A percentile compares a stretch with the other conserved stretches of the same genome.
Conservation (phyloP, 1,284 basidiomycete genomes). For the Hypsizygus ulmarius region DNA sequence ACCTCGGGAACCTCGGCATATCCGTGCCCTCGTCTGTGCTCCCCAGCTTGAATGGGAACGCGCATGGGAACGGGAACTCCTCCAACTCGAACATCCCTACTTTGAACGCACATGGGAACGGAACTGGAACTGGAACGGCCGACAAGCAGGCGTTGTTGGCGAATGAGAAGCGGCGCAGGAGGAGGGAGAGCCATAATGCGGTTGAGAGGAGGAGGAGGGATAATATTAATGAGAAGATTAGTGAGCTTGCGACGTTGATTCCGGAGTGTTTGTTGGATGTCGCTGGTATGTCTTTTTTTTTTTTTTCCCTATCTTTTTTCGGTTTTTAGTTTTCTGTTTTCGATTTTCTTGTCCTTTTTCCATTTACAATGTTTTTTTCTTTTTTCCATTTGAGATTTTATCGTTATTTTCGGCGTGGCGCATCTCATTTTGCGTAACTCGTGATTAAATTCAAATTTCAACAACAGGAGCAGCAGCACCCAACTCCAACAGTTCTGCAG, state of each 20-base stretch:
- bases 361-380: constrained; percentile 22
- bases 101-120: no score
- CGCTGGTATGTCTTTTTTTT: constrained; percentile 34
- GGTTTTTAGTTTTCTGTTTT: no score
- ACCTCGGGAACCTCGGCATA: constrained; percentile 8
- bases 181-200: constrained; percentile 87
- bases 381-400: no score
- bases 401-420: constrained; percentile 5
- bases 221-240: constrained; percentile 94
- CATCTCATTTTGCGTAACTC: no score
- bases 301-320: no score
- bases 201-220: constrained; percentile 85
- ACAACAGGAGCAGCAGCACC: background rate
- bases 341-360: constrained; percentile 5
- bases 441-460: no score
- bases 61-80: no score
- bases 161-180: constrained; percentile 73
- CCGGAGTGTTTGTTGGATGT: constrained; percentile 79
- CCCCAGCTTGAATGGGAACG: background rate
- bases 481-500: background rate
- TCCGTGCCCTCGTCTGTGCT: constrained; percentile 1
- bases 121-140: no score
- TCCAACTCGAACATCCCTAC: no score
- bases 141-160: constrained; percentile 53
- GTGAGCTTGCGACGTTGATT: constrained; percentile 83